Evolutionary conservation across 305 asterid species (phyloP), one percentile per base, ranked within the genome.

Genomic region (Coffea humblotiana): DNA sequence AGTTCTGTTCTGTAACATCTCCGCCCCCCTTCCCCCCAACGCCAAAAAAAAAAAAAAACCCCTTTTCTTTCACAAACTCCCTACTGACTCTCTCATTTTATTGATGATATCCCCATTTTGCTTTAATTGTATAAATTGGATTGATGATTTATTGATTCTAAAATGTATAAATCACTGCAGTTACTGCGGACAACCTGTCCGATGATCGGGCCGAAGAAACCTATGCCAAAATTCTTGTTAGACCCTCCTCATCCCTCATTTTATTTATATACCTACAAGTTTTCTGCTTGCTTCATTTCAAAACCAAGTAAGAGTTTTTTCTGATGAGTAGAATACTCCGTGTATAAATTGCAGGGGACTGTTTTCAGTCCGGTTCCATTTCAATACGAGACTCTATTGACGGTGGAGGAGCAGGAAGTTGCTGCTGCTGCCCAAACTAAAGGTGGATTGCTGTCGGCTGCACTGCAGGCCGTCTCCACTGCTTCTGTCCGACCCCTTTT

Each of bases 181-280:
- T 95, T 48, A 92, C 95, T 29, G 91, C 94, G 25, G 97, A 91
- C 58, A 77, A 83, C 79, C 90, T 92, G 79, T 86, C 95, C 80
- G 92, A 92, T 82, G 98, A 92, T 84, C 91, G 85, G 77, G 96
- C 98, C 77, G 87, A 84, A 79, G 96, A 95, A 67, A 85, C 94
- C 71, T 95, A 92, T 78, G 96, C 89, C 58, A 92, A 93, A 87
- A 80, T 95, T 81, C 88, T 92, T 21, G 98, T 94, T 82, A 72
- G 85, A 83, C 25, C 72, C 76, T 63, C n/a, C 29, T 74, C 69
- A 15, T 60, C 21, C 23, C 60, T 1, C 29, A 68, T 25, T 29
- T 23, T 4, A 19, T 7, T 7, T 3, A n/a, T 78, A 9, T 52
- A 52, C 43, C 2, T 1, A 52, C 16, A 14, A 4, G 15, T 14